These are phyloP conservation scores for Pythium rishiriense DNA, from an alignment of 352 stramenopile species.

Conservation along the genomic window DNA sequence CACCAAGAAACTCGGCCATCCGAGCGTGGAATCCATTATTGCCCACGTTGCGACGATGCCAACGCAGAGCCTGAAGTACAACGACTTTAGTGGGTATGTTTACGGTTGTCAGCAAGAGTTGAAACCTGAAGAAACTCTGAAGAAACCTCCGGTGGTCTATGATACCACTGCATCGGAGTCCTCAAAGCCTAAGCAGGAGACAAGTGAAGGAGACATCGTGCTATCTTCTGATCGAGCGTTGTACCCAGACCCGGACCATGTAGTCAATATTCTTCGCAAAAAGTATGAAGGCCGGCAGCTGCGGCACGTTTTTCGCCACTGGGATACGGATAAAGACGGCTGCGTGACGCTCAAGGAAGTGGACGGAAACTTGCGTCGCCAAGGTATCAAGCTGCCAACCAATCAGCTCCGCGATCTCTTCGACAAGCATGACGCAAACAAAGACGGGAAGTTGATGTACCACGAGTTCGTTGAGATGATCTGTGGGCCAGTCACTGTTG, in stretches of 20 bases:
- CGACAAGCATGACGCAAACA: conserved; percentile 37
- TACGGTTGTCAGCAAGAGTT: neutral
- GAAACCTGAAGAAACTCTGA: neutral
- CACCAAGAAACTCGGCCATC: conserved; percentile 31
- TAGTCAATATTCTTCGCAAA: conserved; percentile 43
- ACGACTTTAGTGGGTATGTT: conserved; percentile 50
- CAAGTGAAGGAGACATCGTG: conserved; percentile 16
- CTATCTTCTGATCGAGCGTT: conserved; percentile 18
- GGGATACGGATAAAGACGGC: conserved; percentile 59
- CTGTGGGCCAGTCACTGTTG: conserved; percentile 28
- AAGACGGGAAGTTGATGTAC: conserved; percentile 45
- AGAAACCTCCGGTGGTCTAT: neutral
- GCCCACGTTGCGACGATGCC: conserved; percentile 37
- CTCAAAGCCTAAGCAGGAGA: neutral
- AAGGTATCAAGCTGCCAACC: conserved; percentile 38
- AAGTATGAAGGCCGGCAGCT: conserved; percentile 50
- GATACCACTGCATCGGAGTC: neutral
- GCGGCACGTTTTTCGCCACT: conserved; percentile 56
- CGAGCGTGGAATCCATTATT: conserved; percentile 41
- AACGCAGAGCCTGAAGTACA: conserved; percentile 40
- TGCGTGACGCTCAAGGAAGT: conserved; percentile 47
- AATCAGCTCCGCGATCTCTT: conserved; percentile 47
- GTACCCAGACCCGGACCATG: conserved; percentile 36
- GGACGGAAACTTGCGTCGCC: conserved; percentile 41
- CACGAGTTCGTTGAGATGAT: conserved; percentile 51